Evolutionary conservation across 2,329 filamentous ascomycete species (phyloP), one percentile per base, ranked within the genome.

Genomic region (Stemphylium lycopersici): DNA sequence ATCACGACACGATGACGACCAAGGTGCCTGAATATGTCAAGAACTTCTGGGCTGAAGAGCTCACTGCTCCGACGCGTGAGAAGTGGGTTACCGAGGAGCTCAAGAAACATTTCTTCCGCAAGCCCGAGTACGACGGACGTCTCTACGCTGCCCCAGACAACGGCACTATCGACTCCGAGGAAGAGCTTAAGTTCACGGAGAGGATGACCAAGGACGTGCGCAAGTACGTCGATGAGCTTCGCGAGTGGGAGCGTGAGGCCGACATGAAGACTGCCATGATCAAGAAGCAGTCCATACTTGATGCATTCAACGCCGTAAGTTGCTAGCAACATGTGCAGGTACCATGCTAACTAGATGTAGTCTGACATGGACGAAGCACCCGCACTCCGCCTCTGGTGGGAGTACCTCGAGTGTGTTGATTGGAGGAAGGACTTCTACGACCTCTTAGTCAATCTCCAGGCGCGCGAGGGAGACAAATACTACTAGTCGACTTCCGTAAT

Each of bases 341-440:
- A 22, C 22, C 2, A 18, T 41, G 37, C 55, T 61, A 39, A 56
- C 44, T 32, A 3, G 32, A 11, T 12, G 31, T 32, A 73, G 62
- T 70, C 74, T 32, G 78, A 80, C 63, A 66, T 69, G 1, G 77
- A 74, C 33, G 64, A 71, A 5, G 68, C 72, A 10, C 73, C 74
- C 0, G 78, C 77, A 5, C 65, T 81, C 7, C 69, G 79, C 15
- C 70, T 81, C 20, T 79, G 74, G 75, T 80, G 76, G 76, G 78
- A 81, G 65, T 81, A 81, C 45, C 67, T 81, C 24, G 59, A 79
- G 62, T 81, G 78, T 52, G 68, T 76, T 3, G 66, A 68, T 12
- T 81, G 73, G 65, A 76, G 78, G 41, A 48, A 56, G 10, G 70
- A 69, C 2, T 78, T 81, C 66, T 80, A 80, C 56, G 61, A 74